phyloP scores from a whole-genome alignment of 805 yeast genomes.

The Lachancea quebecensis region DNA sequence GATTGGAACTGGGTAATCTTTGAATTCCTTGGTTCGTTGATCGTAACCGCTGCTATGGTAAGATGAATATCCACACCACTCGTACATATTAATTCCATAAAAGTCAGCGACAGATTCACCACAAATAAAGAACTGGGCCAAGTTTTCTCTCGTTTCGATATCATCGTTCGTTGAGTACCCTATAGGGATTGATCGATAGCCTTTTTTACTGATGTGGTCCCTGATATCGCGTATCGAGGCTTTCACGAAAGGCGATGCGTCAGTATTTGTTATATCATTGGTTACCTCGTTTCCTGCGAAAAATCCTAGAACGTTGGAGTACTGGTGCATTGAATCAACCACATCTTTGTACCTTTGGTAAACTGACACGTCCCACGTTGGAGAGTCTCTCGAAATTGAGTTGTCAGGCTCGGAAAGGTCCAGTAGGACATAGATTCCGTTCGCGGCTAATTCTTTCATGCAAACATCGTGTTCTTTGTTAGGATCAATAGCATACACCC shows the following conservation, averaged over 20 bases:
- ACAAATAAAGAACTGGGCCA: constrained; percentile 84
- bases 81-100: constrained; percentile 82
- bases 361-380: constrained; percentile 68
- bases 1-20: constrained; percentile 60
- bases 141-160: constrained; percentile 62
- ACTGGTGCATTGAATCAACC: constrained; percentile 69
- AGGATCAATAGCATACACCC: constrained; percentile 84
- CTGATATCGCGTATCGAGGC: constrained; percentile 92
- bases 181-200: constrained; percentile 76
- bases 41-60: constrained; percentile 60
- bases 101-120: constrained; percentile 64
- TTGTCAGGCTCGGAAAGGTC: constrained; percentile 81
- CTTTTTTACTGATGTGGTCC: constrained; percentile 53
- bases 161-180: constrained; percentile 94
- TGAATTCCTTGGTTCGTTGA: constrained; percentile 55
- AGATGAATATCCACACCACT: constrained; percentile 73
- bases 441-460: constrained; percentile 66
- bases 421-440: constrained; percentile 86
- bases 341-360: constrained; percentile 75
- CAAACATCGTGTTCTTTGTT: constrained; percentile 65
- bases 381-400: constrained; percentile 71
- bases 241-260: constrained; percentile 89
- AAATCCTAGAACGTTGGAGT: constrained; percentile 82
- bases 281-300: constrained; percentile 98
- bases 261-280: constrained; percentile 74